Base-by-base conservation (phyloP, 2,329 filamentous ascomycete species). In the Elsinoe perseae region DNA sequence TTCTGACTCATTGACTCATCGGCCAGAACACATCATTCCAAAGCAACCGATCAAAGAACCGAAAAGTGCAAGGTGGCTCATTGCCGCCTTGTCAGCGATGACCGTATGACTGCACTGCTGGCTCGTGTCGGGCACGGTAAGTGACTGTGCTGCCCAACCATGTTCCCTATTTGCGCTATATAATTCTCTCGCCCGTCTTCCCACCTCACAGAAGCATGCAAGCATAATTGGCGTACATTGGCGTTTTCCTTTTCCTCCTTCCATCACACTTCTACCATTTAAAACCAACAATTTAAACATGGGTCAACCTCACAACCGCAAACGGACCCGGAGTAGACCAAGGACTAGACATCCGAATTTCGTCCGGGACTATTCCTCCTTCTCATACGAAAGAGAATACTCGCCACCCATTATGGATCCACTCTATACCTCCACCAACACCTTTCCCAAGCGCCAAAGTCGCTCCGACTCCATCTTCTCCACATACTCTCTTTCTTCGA, bases 261-360 rank as follows among this genome's bases (percentile, higher is more conserved):
- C 40, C 52, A 4, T 1, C 36, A 4, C 20, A 27, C 12, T 9
- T 23, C 23, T 44, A 25, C 4, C 28, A 44, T 10, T 21, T 5
- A 8, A 27, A 9, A 28, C 25, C 28, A 8, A 27, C 14, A 42
- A 34, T 30, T 50, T 23, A 32, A 61, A 28, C 7, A 73, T 74
- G 72, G 70, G 70, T 60, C 70, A 73, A 61, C 67, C 71, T 60
- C 72, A 73, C 64, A 74, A 74, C 64, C 66, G 72, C 59, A 73
- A 70, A 60, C 70, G 72, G 54, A 74, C 70, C 18, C 66, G 72
- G 59, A 72, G 69, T 62, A 69, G 72, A 32, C 70, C 71, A 48
- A 69, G 72, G 14, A 44, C 38, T 14, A 12, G 40, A 18, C n/a
- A 36, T 12, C 28, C 48, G 48, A 36, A 34, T 20, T 36, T 36